Base-by-base conservation (phyloP, 805 yeast species). In the Metschnikowia corniflorae region DNA sequence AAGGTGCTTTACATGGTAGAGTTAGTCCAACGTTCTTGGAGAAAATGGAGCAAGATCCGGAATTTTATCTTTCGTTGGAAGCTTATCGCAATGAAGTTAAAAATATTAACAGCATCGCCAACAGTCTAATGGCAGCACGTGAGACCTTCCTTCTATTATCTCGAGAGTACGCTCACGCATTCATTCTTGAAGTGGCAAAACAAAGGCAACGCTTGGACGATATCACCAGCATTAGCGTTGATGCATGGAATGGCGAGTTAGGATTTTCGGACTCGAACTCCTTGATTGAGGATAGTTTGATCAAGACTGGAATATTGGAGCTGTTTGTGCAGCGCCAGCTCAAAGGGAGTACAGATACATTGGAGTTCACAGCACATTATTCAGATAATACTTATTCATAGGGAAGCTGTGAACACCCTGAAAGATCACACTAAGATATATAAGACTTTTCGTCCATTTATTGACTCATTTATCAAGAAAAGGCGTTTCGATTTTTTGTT, bases 21-120 rank as follows among this genome's bases (percentile, higher is more conserved):
- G n/a, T n/a, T n/a, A n/a, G n/a, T n/a, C n/a, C n/a, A n/a, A n/a
- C 10, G 23, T 20, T 20, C 10, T 20, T 20, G 23, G 9, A 20
- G 12, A n/a, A 32, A n/a, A 25, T 32, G 24, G 28, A 12, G 7
- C 3, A 25, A 7, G 24, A 32, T 19, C 35, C 29, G 3, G 8
- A n/a, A 3, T 32, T 32, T 24, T 32, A 32, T 19, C 16, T 14
- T 3, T 25, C 35, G 4, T 32, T 25, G 12, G 29, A 18, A 9
- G 35, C 35, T 1, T 32, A 24, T 16, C 6, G 7, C 10, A 32
- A 13, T 13, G 35, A 32, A 15, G 16, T 32, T 13, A 6, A 14
- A 1, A 32, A 32, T 6, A 32, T 32, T 18, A 22, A 18, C 10
- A 12, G 7, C 12, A 32, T 29, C n/a, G n/a, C 22, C 7, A 15